phyloP scores from a whole-genome alignment of 805 yeast species.

The Tetrapisispora phaffii region DNA sequence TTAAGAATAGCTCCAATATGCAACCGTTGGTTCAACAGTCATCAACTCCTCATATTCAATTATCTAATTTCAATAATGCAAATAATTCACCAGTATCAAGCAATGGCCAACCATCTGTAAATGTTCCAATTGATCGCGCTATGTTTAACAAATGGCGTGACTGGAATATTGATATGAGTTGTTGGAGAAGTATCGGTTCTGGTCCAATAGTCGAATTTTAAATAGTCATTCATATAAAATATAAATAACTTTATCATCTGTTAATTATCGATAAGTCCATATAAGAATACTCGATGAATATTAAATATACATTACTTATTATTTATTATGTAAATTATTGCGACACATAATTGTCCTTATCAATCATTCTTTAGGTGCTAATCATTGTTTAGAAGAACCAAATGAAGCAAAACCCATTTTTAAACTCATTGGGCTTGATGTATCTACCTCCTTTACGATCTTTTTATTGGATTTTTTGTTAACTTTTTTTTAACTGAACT shows the following conservation, averaged over 20 bases:
- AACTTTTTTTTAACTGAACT: constrained; percentile 21
- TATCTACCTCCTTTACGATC: constrained; percentile 13
- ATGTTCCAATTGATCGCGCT: constrained; percentile 34
- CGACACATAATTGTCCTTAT: too few species aligned
- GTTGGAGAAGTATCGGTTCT: constrained; percentile 64
- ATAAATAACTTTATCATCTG: too few species aligned
- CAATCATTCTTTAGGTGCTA: too few species aligned
- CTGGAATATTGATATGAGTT: constrained; percentile 81
- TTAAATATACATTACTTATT: too few species aligned
- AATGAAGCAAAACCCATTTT: constrained; percentile 55
- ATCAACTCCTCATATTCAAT: constrained; percentile 12
- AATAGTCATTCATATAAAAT: not conserved
- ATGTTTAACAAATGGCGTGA: constrained; percentile 66
- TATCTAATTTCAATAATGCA: constrained; percentile 6
- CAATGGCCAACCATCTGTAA: not conserved
- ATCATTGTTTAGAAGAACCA: constrained; percentile 35
- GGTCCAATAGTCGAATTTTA: constrained; percentile 48
- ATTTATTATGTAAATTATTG: too few species aligned
- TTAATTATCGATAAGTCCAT: too few species aligned
- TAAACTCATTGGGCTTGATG: constrained; percentile 9
- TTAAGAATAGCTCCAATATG: not conserved
- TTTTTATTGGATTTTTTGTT: constrained; percentile 7
- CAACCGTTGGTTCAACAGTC: not conserved
- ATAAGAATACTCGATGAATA: too few species aligned
- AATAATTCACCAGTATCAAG: not conserved